Base-by-base conservation (phyloP, 805 yeast genomes). In the Myxozyma geophila region DNA sequence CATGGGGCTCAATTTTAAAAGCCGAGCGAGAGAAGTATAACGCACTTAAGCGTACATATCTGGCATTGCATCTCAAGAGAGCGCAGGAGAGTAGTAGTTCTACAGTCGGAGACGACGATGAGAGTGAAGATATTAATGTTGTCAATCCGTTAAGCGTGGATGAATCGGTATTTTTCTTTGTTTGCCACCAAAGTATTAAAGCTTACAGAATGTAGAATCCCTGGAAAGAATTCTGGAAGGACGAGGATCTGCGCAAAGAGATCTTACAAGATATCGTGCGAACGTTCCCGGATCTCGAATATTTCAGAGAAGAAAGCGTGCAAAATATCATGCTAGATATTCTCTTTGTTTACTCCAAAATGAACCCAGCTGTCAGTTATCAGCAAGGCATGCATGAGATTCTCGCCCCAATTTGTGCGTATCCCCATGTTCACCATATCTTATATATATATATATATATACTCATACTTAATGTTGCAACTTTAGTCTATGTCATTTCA, bases 341-440 rank as follows among this genome's bases (percentile, higher is more conserved):
- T 7, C 73, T 83, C 53, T 82, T 76, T 67, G 74, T 80, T 5
- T 83, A 84, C 79, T 73, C 83, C 43, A 77, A 78, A 67, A 77
- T 79, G 70, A 79, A 82, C 67, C 79, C 82, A 1, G 76, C 71
- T 7, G 73, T 83, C 37, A 81, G 83, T n/a, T 81, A 81, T 64
- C 78, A 83, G 63, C 87, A 83, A 70, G 87, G 87, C 4, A 76
- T 83, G 72, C 86, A 83, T 70, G 87, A 83, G 72, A 75, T 83
- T 5, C 71, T 81, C 48, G 87, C 85, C 3, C 76, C 83, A 35
- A 73, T 83, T 75, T 74, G 59, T 75, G 58, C 46, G 75, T 71
- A 8, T 19, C 13, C 40, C 23, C 23, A 15, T 47, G 39, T 35
- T 35, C 17, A 13, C 17, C 28, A 28, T 44, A 8, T 47, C 51